Conservation (phyloP, 1,284 basidiomycete species). For the Exobasidium cylindrosporum region DNA sequence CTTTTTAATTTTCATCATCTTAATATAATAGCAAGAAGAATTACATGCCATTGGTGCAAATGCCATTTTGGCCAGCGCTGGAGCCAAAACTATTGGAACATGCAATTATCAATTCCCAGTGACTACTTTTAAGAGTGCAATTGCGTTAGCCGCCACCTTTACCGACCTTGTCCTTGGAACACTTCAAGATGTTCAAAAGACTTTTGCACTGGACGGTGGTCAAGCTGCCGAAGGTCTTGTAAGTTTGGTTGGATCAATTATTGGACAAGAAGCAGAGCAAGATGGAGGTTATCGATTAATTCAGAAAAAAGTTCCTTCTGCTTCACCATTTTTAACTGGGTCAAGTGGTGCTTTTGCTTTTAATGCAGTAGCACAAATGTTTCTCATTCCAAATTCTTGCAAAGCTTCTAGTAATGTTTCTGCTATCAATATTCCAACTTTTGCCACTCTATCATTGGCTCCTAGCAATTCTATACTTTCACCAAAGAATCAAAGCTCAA, state of each 20-base stretch:
- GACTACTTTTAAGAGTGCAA: constrained; percentile 21
- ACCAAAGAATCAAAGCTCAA: constrained; percentile 13
- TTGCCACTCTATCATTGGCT: constrained; percentile 13
- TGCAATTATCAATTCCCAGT: constrained; percentile 26
- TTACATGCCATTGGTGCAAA: constrained; percentile 27
- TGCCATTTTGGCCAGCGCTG: constrained; percentile 22
- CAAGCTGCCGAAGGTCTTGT: constrained; percentile 21
- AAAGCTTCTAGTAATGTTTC: constrained; percentile 13
- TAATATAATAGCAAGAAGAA: constrained; percentile 28
- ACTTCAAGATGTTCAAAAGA: constrained; percentile 20
- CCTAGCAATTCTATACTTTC: background rate
- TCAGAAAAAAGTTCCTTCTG: constrained; percentile 23
- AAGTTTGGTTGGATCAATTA: constrained; percentile 20
- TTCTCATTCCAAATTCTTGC: constrained; percentile 25
- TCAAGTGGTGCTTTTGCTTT: constrained; percentile 22
- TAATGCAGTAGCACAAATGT: constrained; percentile 20
- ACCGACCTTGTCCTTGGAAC: constrained; percentile 25
- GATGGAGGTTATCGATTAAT: constrained; percentile 23
- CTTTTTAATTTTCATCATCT: constrained; percentile 5
- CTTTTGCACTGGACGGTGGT: constrained; percentile 23
- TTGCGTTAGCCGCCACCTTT: constrained; percentile 23
- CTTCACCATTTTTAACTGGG: constrained; percentile 24
- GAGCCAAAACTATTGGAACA: constrained; percentile 19
- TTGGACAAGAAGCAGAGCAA: constrained; percentile 25
- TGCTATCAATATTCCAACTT: constrained; percentile 16